A percentile compares a stretch with the other conserved stretches of the same genome.
Conservation (phyloP, 345 rosid genomes). For the Gossypium turneri region DNA sequence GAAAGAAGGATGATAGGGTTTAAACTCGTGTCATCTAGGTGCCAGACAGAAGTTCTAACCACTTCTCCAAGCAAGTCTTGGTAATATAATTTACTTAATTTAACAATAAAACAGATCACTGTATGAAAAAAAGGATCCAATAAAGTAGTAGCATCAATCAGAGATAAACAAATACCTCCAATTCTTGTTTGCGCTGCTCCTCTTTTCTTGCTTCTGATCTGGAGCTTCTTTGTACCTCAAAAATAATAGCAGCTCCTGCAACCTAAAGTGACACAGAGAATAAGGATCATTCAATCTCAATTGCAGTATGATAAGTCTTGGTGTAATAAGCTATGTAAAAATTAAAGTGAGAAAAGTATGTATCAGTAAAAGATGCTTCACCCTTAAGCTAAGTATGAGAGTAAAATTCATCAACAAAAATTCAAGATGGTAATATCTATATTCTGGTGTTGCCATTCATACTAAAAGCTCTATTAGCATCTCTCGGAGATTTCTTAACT, state of each 20-base stretch:
- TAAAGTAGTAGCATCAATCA: background rate
- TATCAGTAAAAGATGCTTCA: constrained; percentile 8
- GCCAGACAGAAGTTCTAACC: too few species aligned
- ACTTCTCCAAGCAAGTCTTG: too few species aligned
- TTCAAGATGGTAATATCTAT: background rate
- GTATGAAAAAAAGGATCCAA: background rate
- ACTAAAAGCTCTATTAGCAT: background rate
- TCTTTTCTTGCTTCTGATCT: constrained; percentile 82
- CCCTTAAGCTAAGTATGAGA: background rate
- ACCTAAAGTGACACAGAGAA: constrained; percentile 38
- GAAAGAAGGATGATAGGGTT: too few species aligned
- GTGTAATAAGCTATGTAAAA: background rate
- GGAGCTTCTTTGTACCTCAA: constrained; percentile 77
- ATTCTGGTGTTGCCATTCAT: background rate
- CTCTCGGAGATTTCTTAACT: background rate
- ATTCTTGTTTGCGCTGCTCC: constrained; percentile 53
- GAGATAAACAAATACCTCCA: constrained; percentile 35
- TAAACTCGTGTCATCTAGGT: too few species aligned
- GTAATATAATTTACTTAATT: background rate
- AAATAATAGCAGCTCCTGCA: constrained; percentile 72
- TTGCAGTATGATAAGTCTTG: background rate
- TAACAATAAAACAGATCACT: background rate
- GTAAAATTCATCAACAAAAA: constrained; percentile 3
- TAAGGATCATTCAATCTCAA: background rate
- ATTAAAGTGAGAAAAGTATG: background rate